These are phyloP conservation scores for Gomphus bonarii DNA, from an alignment of 1,284 basidiomycete species.

Conservation along the genomic window DNA sequence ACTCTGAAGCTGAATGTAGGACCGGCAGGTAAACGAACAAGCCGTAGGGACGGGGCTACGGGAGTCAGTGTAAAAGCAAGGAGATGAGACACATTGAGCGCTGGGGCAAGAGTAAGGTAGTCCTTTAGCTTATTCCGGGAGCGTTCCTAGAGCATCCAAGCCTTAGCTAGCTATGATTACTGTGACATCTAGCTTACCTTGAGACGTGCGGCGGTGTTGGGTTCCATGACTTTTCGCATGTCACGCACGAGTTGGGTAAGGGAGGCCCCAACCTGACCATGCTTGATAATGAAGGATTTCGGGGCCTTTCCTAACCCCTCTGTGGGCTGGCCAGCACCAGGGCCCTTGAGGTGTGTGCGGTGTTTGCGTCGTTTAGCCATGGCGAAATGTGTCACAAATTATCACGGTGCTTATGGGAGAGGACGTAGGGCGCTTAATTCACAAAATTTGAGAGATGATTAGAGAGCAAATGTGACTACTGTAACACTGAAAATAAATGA, in stretches of 20 bases:
- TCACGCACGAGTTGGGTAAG: slow-evolving; percentile 85
- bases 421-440: too few relatives aligned
- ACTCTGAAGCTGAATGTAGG: slow-evolving; percentile 93
- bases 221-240: slow-evolving; percentile 93
- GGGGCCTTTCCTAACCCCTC: slow-evolving; percentile 31
- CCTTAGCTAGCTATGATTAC: neutral
- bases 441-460: too few relatives aligned
- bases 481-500: too few relatives aligned
- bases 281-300: slow-evolving; percentile 87
- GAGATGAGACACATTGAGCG: slow-evolving; percentile 87
- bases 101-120: slow-evolving; percentile 87
- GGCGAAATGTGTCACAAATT: neutral
- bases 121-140: slow-evolving; percentile 90
- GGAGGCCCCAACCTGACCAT: slow-evolving; percentile 86
- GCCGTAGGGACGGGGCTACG: slow-evolving; percentile 76
- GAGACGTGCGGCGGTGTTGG: slow-evolving; percentile 89
- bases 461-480: too few relatives aligned
- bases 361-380: slow-evolving; percentile 81
- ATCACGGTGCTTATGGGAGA: neutral
- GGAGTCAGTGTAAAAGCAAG: slow-evolving; percentile 87
- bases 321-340: slow-evolving; percentile 23
- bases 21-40: slow-evolving; percentile 84
- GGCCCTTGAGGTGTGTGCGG: slow-evolving; percentile 74
- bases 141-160: slow-evolving; percentile 58
- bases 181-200: slow-evolving; percentile 42